phyloP scores from a whole-genome alignment of 805 yeast species.

The Schwanniomyces occidentalis region DNA sequence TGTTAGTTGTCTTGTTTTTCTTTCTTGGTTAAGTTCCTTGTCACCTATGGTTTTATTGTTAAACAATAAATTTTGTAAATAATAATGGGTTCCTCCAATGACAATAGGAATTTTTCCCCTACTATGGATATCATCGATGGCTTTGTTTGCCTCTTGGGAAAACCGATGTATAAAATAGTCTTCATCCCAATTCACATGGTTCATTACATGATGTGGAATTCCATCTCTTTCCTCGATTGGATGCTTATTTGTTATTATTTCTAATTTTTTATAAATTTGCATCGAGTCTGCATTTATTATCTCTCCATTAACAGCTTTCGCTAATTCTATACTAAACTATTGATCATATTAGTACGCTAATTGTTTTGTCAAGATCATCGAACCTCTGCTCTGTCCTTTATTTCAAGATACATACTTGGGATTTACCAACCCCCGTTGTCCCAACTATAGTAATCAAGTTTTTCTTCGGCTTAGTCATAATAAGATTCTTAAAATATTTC shows the following conservation, averaged over 20 bases:
- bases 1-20: constrained; percentile 28
- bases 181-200: constrained; percentile 77
- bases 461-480: constrained; percentile 34
- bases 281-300: constrained; percentile 94
- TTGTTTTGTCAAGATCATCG: not conserved
- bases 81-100: constrained; percentile 97
- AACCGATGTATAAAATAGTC: constrained; percentile 83
- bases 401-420: constrained; percentile 49
- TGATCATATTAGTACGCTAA: not conserved
- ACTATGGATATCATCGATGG: constrained; percentile 63
- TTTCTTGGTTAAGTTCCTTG: constrained; percentile 8
- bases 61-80: constrained; percentile 75
- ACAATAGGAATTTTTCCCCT: constrained; percentile 79
- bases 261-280: constrained; percentile 82
- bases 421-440: constrained; percentile 96
- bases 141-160: constrained; percentile 62
- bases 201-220: constrained; percentile 81
- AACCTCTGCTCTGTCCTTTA: not conserved
- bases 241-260: constrained; percentile 87
- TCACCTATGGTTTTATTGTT: constrained; percentile 62
- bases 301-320: constrained; percentile 78
- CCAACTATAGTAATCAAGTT: constrained; percentile 72
- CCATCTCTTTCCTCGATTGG: constrained; percentile 77
- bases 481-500: constrained; percentile 20
- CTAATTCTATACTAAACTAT: constrained; percentile 72